Evolutionary conservation across 1,139 yeast genomes (phyloP).

Genomic region (Hansenula sp.): DNA sequence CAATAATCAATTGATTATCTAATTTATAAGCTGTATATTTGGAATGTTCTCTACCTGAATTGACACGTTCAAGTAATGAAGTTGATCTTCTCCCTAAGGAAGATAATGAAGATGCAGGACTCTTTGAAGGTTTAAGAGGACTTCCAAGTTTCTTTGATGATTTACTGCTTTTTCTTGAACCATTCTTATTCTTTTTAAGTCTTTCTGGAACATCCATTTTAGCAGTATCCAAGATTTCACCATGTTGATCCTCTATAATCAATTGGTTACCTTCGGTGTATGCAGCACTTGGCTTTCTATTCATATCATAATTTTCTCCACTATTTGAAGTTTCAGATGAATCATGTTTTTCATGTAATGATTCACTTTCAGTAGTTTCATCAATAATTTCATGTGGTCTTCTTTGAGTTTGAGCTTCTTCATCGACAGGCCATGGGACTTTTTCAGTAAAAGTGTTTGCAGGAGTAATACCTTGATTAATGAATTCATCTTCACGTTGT

Average conservation of each 20-base stretch:
- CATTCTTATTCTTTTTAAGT: background rate
- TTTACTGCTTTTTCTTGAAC: background rate
- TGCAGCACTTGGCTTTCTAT: conserved; percentile 36
- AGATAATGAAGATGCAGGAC: conserved; percentile 18
- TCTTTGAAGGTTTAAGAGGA: conserved; percentile 9
- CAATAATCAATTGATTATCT: conserved; percentile 75
- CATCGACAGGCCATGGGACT: conserved; percentile 2
- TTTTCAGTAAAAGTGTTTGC: background rate
- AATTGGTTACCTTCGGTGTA: conserved; percentile 69
- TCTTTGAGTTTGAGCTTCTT: conserved; percentile 1
- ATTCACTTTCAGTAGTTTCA: conserved; percentile 1
- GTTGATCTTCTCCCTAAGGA: conserved; percentile 16
- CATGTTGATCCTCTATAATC: conserved; percentile 75
- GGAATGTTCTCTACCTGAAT: conserved; percentile 10
- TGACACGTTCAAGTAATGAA: conserved; percentile 6
- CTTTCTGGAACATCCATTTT: conserved; percentile 16
- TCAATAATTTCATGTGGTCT: background rate
- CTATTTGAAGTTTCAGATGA: background rate
- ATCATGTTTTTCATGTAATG: conserved; percentile 1
- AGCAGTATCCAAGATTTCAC: conserved; percentile 62
- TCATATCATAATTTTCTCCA: conserved; percentile 13
- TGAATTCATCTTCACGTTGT: background rate
- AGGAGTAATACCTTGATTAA: conserved; percentile 1
- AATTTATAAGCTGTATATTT: conserved; percentile 53
- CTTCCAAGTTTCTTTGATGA: conserved; percentile 4